These are phyloP conservation scores for Agrocybe praecox DNA, from an alignment of 768 basidiomycete species.

Conservation along the genomic window DNA sequence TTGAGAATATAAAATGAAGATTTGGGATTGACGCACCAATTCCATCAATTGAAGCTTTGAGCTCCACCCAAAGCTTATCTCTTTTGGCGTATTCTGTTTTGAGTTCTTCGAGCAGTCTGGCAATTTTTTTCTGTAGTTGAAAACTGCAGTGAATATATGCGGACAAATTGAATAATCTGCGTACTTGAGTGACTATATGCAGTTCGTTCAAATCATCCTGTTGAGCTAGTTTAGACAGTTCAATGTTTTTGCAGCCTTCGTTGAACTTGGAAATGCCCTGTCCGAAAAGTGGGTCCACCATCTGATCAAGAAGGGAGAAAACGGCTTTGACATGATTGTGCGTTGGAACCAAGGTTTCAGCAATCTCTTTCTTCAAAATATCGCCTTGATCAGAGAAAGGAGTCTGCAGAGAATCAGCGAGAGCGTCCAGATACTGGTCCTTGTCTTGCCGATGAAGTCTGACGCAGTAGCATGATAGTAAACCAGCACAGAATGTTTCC, in stretches of 20 bases:
- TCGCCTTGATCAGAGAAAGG: slow-evolving; percentile 43
- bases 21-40: slow-evolving; percentile 39
- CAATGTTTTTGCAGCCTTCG: slow-evolving; percentile 54
- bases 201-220: slow-evolving; percentile 42
- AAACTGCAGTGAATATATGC: neutral
- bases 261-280: slow-evolving; percentile 56
- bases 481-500: slow-evolving; percentile 8
- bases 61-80: slow-evolving; percentile 51
- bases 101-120: slow-evolving; percentile 44
- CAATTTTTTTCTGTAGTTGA: slow-evolving; percentile 40
- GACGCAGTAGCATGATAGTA: slow-evolving; percentile 12
- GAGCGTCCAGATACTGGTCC: slow-evolving; percentile 32
- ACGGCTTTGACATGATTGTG: slow-evolving; percentile 49
- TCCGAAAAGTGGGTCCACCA: slow-evolving; percentile 38
- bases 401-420: slow-evolving; percentile 42
- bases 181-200: slow-evolving; percentile 46
- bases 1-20: neutral
- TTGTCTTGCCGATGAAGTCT: slow-evolving; percentile 27
- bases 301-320: slow-evolving; percentile 37
- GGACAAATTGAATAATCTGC: slow-evolving; percentile 1
- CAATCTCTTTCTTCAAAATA: slow-evolving; percentile 40
- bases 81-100: slow-evolving; percentile 49
- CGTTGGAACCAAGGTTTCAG: slow-evolving; percentile 43
- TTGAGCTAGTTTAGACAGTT: slow-evolving; percentile 44
- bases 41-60: slow-evolving; percentile 44